Evolutionary conservation across 495 filamentous ascomycete genomes (phyloP).

Genomic region (Barbatosphaeria neglecta): DNA sequence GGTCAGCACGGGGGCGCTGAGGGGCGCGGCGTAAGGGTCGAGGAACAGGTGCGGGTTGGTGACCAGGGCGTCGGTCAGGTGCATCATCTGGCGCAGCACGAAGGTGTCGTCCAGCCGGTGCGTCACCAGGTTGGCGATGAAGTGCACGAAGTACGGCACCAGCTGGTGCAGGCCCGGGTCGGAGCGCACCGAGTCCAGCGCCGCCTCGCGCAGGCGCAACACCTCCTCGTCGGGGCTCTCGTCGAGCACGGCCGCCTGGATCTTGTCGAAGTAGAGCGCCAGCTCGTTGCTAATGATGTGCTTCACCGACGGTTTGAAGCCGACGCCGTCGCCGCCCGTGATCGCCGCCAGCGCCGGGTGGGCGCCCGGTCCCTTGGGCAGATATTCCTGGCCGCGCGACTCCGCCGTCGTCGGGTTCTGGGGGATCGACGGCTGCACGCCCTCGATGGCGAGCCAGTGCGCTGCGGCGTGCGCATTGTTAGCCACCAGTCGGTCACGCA

Average conservation of each 20-base stretch:
- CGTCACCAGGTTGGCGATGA: constrained; percentile 87
- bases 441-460: constrained; percentile 93
- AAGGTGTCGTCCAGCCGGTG: constrained; percentile 81
- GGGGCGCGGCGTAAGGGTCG: constrained; percentile 78
- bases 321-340: constrained; percentile 67
- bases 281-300: constrained; percentile 91
- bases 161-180: constrained; percentile 93
- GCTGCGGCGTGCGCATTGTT: too few relatives aligned
- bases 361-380: constrained; percentile 78
- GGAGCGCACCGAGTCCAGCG: constrained; percentile 63
- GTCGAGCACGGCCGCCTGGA: constrained; percentile 74
- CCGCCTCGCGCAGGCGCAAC: constrained; percentile 62
- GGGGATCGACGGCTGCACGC: constrained; percentile 87
- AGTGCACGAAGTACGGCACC: constrained; percentile 89
- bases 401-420: constrained; percentile 87
- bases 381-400: constrained; percentile 63
- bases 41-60: constrained; percentile 73
- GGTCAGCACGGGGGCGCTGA: constrained; percentile 82
- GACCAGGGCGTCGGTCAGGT: constrained; percentile 69
- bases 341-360: constrained; percentile 73
- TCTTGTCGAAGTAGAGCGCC: constrained; percentile 92
- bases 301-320: constrained; percentile 83
- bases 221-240: constrained; percentile 64
- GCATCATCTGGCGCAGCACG: constrained; percentile 79
- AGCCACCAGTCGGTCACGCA: too few relatives aligned